Evolutionary conservation across 139 green algal genomes (phyloP).

Genomic region (Chlorella vulgaris): DNA sequence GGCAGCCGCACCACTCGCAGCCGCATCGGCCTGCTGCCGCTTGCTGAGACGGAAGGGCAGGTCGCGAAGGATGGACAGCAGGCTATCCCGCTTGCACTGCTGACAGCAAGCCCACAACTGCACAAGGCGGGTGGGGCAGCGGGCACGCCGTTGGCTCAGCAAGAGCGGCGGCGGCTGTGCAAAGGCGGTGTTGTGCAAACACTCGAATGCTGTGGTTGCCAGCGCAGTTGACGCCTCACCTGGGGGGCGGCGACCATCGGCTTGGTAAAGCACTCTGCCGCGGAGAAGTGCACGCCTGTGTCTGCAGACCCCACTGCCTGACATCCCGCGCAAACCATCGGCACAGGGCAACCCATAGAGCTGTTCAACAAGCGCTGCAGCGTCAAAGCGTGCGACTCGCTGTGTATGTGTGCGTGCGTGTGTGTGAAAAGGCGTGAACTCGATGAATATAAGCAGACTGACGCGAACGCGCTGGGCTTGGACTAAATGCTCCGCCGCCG

Average conservation of each 20-base stretch:
- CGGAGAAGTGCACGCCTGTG: not conserved
- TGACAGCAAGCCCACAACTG: slow-evolving; percentile 24
- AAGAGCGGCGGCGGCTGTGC: not conserved
- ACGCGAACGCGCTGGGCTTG: no score
- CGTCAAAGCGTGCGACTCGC: not conserved
- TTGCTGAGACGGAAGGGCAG: slow-evolving; percentile 10
- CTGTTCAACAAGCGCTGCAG: not conserved
- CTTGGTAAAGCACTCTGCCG: slow-evolving; percentile 19
- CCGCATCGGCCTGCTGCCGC: not conserved
- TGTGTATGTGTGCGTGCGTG: not conserved
- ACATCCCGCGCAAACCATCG: not conserved
- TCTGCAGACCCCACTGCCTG: not conserved
- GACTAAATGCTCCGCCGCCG: no score
- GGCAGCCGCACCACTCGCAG: not conserved
- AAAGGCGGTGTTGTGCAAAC: no score
- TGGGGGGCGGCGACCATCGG: slow-evolving; percentile 4
- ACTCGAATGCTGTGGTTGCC: not conserved
- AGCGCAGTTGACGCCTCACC: not conserved
- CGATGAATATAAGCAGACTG: no score
- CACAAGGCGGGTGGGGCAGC: not conserved
- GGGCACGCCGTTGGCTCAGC: not conserved
- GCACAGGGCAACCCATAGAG: not conserved
- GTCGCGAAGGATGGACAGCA: not conserved
- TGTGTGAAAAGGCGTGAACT: no score
- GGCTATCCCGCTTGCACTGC: not conserved